phyloP scores from a whole-genome alignment of 345 rosid species.

The Eucalyptus grandis region DNA sequence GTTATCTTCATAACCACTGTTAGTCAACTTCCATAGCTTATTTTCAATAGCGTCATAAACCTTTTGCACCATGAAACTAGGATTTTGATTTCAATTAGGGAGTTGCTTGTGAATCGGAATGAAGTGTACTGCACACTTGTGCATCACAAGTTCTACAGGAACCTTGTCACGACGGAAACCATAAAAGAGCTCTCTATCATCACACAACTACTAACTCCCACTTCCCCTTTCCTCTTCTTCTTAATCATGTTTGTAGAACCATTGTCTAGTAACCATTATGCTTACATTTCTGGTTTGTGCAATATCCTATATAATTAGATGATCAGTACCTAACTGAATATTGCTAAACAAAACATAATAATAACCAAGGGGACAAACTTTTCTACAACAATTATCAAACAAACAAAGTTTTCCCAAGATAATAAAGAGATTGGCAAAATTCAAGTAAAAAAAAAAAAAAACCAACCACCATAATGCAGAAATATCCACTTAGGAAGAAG shows the following conservation, averaged over 20 bases:
- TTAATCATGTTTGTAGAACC: conserved; percentile 78
- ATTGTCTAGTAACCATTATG: conserved; percentile 80
- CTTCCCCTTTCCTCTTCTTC: conserved; percentile 68
- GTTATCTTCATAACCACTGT: too few relatives aligned
- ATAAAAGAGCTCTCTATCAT: conserved; percentile 74
- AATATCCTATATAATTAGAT: conserved; percentile 38
- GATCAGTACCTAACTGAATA: background rate
- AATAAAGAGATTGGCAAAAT: background rate
- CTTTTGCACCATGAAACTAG: accelerated
- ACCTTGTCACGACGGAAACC: conserved; percentile 82
- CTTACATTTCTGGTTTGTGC: conserved; percentile 16
- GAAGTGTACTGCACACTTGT: conserved; percentile 82
- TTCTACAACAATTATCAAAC: background rate
- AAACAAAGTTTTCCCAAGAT: background rate
- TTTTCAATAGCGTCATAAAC: background rate
- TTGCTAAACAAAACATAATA: background rate
- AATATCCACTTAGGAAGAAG: background rate
- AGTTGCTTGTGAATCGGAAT: conserved; percentile 64
- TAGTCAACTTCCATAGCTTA: too few relatives aligned
- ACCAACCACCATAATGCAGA: background rate
- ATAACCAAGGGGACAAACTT: background rate
- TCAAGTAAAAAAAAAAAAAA: background rate
- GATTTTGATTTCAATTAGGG: too few relatives aligned
- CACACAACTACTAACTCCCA: conserved; percentile 78
- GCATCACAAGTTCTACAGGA: conserved; percentile 87